A percentile compares a stretch with the other conserved stretches of the same genome.
Conservation (phyloP, 306 rosid species). For the Vigna reflexopilosa region DNA sequence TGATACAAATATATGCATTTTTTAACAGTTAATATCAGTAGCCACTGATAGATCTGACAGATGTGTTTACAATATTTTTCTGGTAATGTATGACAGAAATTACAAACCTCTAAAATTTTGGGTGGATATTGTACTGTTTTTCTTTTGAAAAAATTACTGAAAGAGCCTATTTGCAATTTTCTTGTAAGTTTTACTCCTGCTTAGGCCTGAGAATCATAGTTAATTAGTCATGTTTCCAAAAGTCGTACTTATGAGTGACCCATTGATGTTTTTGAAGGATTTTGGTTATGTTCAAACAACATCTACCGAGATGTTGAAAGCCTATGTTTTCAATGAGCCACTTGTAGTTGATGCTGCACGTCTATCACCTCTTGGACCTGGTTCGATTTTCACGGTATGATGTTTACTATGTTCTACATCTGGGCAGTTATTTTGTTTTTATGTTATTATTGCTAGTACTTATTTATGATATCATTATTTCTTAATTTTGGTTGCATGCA, state of each 20-base stretch:
- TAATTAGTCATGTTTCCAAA: conserved; percentile 32
- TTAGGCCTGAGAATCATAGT: conserved; percentile 38
- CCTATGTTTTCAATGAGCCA: conserved; percentile 81
- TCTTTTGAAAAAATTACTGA: not conserved
- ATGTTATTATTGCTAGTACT: conserved; percentile 16
- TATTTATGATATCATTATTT: conserved; percentile 20
- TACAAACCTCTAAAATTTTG: conserved; percentile 23
- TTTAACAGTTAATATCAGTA: not conserved
- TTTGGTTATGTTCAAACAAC: conserved; percentile 89
- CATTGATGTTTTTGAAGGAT: conserved; percentile 62
- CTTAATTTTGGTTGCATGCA: conserved; percentile 56
- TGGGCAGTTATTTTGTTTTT: conserved; percentile 15
- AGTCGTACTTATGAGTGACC: conserved; percentile 31
- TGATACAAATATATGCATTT: conserved; percentile 2
- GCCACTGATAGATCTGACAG: conserved; percentile 7
- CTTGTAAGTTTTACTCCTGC: conserved; percentile 22
- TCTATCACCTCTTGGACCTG: conserved; percentile 75
- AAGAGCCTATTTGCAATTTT: not conserved
- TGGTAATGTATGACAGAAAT: conserved; percentile 12
- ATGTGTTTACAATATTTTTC: conserved; percentile 14
- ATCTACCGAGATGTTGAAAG: conserved; percentile 85
- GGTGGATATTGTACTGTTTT: conserved; percentile 27
- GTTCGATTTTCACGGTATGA: conserved; percentile 68
- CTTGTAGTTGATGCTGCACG: conserved; percentile 66
- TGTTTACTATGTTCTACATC: conserved; percentile 30